These are phyloP conservation scores for Geotrichum carabidarum DNA, from an alignment of 1,139 yeast species.

Conservation along the genomic window DNA sequence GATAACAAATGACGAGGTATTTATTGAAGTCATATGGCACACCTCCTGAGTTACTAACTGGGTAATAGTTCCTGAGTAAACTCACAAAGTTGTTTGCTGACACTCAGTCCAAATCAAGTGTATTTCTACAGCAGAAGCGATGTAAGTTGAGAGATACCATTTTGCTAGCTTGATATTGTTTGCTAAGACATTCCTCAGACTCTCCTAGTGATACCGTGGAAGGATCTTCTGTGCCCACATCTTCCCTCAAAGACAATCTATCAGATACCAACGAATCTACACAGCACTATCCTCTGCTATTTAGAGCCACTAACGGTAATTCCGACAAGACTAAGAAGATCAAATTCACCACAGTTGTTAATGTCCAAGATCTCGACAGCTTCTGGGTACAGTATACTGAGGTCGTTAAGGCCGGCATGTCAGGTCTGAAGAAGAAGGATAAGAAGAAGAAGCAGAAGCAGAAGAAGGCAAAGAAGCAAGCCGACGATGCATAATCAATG, in stretches of 20 bases:
- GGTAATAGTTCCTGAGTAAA: slow-evolving; percentile 30
- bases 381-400: slow-evolving; percentile 70
- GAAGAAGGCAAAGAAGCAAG: slow-evolving; percentile 16
- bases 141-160: slow-evolving; percentile 24
- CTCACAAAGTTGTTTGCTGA: slow-evolving; percentile 30
- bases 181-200: slow-evolving; percentile 8
- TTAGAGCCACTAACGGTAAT: slow-evolving; percentile 53
- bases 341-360: slow-evolving; percentile 63
- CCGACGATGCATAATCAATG: slow-evolving; percentile 1
- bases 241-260: slow-evolving; percentile 13
- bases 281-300: slow-evolving; percentile 21
- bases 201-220: slow-evolving; percentile 14
- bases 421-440: slow-evolving; percentile 58
- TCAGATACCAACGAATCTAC: slow-evolving; percentile 18
- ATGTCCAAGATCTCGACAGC: slow-evolving; percentile 49
- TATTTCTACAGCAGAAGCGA: slow-evolving; percentile 31
- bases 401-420: slow-evolving; percentile 56
- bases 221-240: slow-evolving; percentile 11
- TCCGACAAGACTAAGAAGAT: slow-evolving; percentile 44
- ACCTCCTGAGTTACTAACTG: background rate
- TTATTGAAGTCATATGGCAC: slow-evolving; percentile 2
- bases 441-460: slow-evolving; percentile 33
- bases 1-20: slow-evolving; percentile 27
- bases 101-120: slow-evolving; percentile 42
- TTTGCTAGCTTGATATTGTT: background rate